Evolutionary conservation across 805 yeast genomes (phyloP), one percentile per base, ranked within the genome.

Genomic region (Teunomyces kruisii): DNA sequence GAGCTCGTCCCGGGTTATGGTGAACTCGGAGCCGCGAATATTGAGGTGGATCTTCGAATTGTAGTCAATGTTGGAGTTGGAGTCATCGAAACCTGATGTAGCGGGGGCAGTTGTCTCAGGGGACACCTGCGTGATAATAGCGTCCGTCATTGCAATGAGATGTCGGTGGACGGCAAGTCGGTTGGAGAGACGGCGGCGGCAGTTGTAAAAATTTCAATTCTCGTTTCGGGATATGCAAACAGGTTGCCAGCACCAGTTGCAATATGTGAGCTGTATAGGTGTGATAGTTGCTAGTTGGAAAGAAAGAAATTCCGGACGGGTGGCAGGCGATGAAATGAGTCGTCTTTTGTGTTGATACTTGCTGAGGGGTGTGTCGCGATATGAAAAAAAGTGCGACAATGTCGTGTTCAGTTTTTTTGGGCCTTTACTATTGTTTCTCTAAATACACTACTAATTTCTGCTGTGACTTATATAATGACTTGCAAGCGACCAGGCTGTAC

Each of bases 1-100:
- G 53, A 94, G 76, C 61, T 89, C 96, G 55, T 88, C 96, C 50
- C 97, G 76, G 4, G 95, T 83, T 39, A 94, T 83, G 40, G 81
- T 80, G 64, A 91, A 89, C 50, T 75, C 68, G 13, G 67, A 67
- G 14, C 95, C 96, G 40, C 96, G 79, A 43, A 92, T 77, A 57
- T 88, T 83, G 67, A 92, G 74, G 58, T 80, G 83, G 44, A 92
- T 87, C 49, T 81, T 76, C 5, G 91, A 82, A 60, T 79, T 80
- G 55, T 72, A 78, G 54, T 80, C 84, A 36, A 79, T 76, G 45
- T 68, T 69, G 44, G 60, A 44, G 39, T 43, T 39, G 30, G 50
- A 44, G 24, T 63, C 67, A 9, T 60, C 62, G 33, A 59, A 51
- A 22, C 39, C 40, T 28, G 55, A 46, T 39, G 56, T 28, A 43